A percentile compares a stretch with the other conserved stretches of the same genome.
Conservation (phyloP, 176 grass and related monocot species). For the Carex myosuroides region DNA sequence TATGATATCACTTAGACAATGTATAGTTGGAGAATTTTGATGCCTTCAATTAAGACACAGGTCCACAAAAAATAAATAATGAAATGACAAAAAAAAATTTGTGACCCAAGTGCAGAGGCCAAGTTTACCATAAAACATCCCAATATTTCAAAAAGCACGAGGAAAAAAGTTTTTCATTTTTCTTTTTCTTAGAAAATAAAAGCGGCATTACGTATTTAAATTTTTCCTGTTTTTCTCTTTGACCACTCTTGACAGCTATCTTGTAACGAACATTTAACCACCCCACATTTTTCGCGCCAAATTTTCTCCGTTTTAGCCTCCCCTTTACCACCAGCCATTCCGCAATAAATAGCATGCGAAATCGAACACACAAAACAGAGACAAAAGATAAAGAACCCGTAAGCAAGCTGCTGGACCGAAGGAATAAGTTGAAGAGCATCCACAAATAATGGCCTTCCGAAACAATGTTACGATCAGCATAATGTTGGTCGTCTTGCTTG, state of each 20-base stretch:
- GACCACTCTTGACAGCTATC: background rate
- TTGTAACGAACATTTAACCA: background rate
- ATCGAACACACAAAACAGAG: background rate
- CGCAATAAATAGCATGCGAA: background rate
- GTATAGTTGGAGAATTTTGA: no score
- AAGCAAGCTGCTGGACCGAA: background rate
- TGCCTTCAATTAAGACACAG: no score
- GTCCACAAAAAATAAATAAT: no score
- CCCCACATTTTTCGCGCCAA: background rate
- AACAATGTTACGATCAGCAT: background rate
- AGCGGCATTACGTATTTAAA: background rate
- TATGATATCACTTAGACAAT: no score
- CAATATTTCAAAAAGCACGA: background rate
- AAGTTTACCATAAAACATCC: background rate
- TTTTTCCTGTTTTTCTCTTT: background rate
- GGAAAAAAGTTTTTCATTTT: background rate
- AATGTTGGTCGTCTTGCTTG: slow-evolving; percentile 1
- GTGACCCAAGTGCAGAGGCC: background rate
- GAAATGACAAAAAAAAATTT: no score
- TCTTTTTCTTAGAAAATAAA: background rate
- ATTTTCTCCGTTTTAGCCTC: background rate
- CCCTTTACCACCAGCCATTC: background rate
- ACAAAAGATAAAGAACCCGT: background rate
- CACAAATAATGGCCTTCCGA: background rate
- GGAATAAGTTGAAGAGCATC: background rate